A percentile compares a stretch with the other conserved stretches of the same genome.
These are phyloP conservation scores for Heterobasidion parviporum DNA, from an alignment of 1,284 basidiomycete genomes.

Conservation along the genomic window DNA sequence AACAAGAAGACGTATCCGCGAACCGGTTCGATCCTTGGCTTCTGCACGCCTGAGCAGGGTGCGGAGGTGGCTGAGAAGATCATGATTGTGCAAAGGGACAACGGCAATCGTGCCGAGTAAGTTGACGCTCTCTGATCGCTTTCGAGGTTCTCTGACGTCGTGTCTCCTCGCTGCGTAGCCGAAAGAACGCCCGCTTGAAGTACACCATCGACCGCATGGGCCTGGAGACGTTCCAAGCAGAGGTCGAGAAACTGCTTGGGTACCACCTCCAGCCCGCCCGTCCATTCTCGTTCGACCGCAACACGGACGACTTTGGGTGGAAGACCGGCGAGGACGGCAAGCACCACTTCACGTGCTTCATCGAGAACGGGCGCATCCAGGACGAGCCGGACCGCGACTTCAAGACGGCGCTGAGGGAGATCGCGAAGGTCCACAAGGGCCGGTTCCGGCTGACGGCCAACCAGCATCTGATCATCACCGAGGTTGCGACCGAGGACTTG, in stretches of 20 bases:
- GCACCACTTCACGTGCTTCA: slow-evolving; percentile 91
- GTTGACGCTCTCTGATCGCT: slow-evolving; percentile 20
- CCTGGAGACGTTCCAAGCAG: slow-evolving; percentile 76
- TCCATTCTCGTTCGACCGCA: slow-evolving; percentile 79
- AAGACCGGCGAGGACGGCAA: slow-evolving; percentile 79
- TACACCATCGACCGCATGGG: slow-evolving; percentile 98
- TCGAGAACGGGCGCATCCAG: slow-evolving; percentile 96
- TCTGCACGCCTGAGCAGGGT: slow-evolving; percentile 86
- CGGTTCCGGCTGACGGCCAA: slow-evolving; percentile 90
- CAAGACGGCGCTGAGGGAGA: slow-evolving; percentile 90
- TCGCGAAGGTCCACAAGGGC: slow-evolving; percentile 92
- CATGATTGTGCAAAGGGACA: slow-evolving; percentile 92
- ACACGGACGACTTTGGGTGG: slow-evolving; percentile 96
- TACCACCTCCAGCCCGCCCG: slow-evolving; percentile 71
- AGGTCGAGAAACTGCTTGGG: slow-evolving; percentile 87
- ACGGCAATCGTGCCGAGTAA: slow-evolving; percentile 89
- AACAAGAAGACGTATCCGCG: slow-evolving; percentile 99
- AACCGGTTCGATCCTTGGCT: slow-evolving; percentile 83
- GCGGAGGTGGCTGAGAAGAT: slow-evolving; percentile 85
- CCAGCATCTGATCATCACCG: slow-evolving; percentile 90
- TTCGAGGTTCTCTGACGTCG: not conserved
- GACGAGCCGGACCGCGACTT: slow-evolving; percentile 87
- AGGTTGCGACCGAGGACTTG: slow-evolving; percentile 70
- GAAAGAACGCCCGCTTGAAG: slow-evolving; percentile 84
- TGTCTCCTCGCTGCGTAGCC: slow-evolving; percentile 14